A percentile compares a stretch with the other conserved stretches of the same genome.
phyloP scores from a whole-genome alignment of 164 flowering plant genomes.

The Stephania yunnanensis region DNA sequence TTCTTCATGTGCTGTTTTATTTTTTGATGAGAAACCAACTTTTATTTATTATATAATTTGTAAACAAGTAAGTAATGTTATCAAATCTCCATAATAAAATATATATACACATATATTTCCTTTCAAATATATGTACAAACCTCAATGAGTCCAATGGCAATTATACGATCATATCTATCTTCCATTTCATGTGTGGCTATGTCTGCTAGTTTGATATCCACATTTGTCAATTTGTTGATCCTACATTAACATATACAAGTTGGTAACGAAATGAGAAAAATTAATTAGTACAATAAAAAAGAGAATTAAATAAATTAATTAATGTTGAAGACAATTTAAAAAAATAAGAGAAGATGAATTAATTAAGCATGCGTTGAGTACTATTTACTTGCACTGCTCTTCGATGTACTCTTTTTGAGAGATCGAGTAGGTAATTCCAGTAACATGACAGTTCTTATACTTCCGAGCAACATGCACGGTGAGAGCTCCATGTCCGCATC shows the following conservation, averaged over 20 bases:
- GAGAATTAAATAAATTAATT: no score
- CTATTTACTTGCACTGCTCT: conserved; percentile 6
- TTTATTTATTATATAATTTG: no score
- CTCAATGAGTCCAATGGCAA: no score
- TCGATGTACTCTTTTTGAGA: conserved; percentile 15
- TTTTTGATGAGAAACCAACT: no score
- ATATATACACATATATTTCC: no score
- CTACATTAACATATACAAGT: background rate
- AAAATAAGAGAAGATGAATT: background rate
- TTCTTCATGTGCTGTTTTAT: no score
- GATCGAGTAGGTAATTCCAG: conserved; percentile 6
- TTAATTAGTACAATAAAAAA: no score
- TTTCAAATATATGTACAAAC: no score
- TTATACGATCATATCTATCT: conserved; percentile 12
- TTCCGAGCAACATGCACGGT: conserved; percentile 9
- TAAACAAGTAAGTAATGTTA: no score
- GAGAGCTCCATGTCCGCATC: conserved; percentile 13
- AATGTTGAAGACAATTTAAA: background rate
- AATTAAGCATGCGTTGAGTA: no score
- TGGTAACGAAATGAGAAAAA: no score
- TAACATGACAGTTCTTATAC: conserved; percentile 6
- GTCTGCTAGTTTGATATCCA: conserved; percentile 13
- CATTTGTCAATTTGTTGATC: conserved; percentile 10
- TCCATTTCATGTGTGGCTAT: conserved; percentile 12
- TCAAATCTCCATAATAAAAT: no score